phyloP scores from a whole-genome alignment of 257 asterid species.

The Salvia hispanica region DNA sequence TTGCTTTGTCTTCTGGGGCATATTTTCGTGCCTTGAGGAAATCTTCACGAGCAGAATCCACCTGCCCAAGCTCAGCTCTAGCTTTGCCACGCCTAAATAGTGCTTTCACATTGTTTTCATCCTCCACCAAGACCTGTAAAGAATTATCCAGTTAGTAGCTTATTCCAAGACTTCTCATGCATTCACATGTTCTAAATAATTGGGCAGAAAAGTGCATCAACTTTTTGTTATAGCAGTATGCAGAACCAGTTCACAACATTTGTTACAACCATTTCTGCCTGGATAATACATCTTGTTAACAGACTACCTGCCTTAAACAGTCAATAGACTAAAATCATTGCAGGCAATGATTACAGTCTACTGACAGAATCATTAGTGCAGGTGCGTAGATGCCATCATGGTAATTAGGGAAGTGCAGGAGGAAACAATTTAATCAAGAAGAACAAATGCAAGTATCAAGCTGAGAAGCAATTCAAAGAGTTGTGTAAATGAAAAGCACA shows the following conservation, averaged over 20 bases:
- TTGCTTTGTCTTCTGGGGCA: constrained; percentile 84
- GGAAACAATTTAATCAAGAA: not conserved
- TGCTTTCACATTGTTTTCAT: constrained; percentile 84
- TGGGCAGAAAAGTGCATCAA: not conserved
- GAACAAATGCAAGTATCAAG: not conserved
- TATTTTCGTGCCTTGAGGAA: constrained; percentile 78
- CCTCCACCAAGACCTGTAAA: constrained; percentile 76
- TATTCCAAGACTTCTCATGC: constrained; percentile 11
- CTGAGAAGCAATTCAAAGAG: no score
- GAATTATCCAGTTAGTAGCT: constrained; percentile 19
- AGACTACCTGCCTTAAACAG: no score
- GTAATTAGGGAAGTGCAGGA: not conserved
- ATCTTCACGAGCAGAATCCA: constrained; percentile 91
- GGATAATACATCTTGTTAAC: no score
- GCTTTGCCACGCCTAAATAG: constrained; percentile 92
- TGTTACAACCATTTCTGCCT: no score
- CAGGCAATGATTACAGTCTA: no score
- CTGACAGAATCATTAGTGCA: not conserved
- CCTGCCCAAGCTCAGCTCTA: constrained; percentile 92
- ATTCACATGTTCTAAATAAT: not conserved
- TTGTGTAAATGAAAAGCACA: not conserved
- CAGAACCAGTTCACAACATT: not conserved
- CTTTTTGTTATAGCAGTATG: not conserved
- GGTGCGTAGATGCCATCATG: not conserved
- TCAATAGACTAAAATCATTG: not conserved